phyloP scores from a whole-genome alignment of 768 basidiomycete species.

The Tylopilus sp. region DNA sequence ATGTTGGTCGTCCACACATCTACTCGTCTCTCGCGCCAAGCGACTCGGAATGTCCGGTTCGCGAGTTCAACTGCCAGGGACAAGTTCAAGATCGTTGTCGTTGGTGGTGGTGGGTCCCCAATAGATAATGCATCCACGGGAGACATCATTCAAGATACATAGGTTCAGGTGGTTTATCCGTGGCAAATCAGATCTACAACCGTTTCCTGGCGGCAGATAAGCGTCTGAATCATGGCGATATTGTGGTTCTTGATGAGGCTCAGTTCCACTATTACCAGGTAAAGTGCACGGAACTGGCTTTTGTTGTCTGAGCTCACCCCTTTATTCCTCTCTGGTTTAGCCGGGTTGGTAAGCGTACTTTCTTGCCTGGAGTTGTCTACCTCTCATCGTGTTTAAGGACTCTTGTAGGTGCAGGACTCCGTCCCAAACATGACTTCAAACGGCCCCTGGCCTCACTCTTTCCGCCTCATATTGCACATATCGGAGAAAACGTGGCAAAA shows the following conservation, averaged over 20 bases:
- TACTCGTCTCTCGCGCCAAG: conserved; percentile 3
- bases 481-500: conserved; percentile 63
- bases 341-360: conserved; percentile 77
- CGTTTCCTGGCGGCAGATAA: conserved; percentile 71
- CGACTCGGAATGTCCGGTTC: conserved; percentile 13
- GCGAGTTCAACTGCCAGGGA: conserved; percentile 34
- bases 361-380: neutral
- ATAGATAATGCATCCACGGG: neutral
- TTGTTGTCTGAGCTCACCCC: conserved; percentile 1
- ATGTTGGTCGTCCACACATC: conserved; percentile 10
- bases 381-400: conserved; percentile 56
- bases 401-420: conserved; percentile 86
- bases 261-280: conserved; percentile 86
- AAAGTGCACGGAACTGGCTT: conserved; percentile 5
- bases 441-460: conserved; percentile 67
- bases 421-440: conserved; percentile 63
- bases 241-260: conserved; percentile 82
- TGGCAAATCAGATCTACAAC: conserved; percentile 85
- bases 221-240: conserved; percentile 65
- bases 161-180: conserved; percentile 81
- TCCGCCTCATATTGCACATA: conserved; percentile 67
- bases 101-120: conserved; percentile 71
- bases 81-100: conserved; percentile 79
- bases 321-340: conserved; percentile 33
- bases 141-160: conserved; percentile 7